Percentiles rank a stretch among this genome's conserved stretches.
These are phyloP conservation scores for Penicillium bialowiezense DNA, from an alignment of 495 filamentous ascomycete genomes.

Conservation along the genomic window DNA sequence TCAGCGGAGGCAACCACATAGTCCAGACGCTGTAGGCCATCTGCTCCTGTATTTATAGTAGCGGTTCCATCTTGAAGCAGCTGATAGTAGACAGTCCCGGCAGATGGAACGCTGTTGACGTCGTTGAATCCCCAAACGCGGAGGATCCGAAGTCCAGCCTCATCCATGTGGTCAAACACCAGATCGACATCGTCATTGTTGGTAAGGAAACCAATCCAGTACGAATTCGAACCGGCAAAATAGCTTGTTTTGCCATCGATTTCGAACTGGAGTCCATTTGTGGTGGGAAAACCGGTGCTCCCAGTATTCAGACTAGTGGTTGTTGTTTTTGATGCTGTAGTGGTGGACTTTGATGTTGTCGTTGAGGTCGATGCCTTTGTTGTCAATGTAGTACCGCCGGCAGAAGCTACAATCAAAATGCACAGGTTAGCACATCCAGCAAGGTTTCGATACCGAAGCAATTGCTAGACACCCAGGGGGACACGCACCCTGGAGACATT, in stretches of 20 bases:
- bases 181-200: conserved; percentile 62
- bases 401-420: not conserved
- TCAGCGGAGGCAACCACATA: conserved; percentile 61
- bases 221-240: conserved; percentile 69
- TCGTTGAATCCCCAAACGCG: conserved; percentile 76
- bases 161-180: conserved; percentile 45
- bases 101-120: conserved; percentile 42
- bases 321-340: conserved; percentile 10
- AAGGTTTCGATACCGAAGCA: too few relatives aligned
- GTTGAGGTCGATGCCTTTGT: not conserved
- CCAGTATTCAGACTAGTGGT: conserved; percentile 13
- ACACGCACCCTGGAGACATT: conserved; percentile 34
- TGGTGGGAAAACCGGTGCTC: conserved; percentile 43
- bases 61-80: conserved; percentile 48
- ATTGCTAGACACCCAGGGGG: too few relatives aligned
- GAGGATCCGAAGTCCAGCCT: conserved; percentile 63
- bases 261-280: conserved; percentile 54
- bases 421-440: not conserved
- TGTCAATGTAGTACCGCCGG: not conserved
- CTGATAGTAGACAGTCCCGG: conserved; percentile 60
- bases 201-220: conserved; percentile 70
- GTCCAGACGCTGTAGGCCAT: conserved; percentile 67
- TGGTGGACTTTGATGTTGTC: conserved; percentile 6
- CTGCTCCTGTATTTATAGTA: conserved; percentile 63
- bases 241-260: conserved; percentile 61